Evolutionary conservation across 2,329 filamentous ascomycete species (phyloP).

Genomic region (Hypoxylon sp.): DNA sequence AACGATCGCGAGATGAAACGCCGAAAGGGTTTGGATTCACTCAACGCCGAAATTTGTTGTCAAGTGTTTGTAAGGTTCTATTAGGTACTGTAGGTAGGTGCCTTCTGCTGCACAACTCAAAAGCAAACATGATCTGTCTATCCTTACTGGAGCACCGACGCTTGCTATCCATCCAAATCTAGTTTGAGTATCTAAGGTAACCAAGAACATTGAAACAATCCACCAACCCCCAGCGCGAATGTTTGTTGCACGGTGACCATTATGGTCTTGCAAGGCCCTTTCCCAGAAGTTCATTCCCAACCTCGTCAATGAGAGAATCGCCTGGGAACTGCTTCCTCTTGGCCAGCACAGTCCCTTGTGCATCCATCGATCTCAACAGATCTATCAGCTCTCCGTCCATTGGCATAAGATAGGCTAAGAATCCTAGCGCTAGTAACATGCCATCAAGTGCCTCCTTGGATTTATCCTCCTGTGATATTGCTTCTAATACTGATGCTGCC

Average conservation of each 20-base stretch:
- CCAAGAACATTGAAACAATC: background rate
- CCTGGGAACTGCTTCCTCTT: slow-evolving; percentile 70
- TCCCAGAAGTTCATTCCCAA: slow-evolving; percentile 64
- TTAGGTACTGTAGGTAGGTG: too few relatives aligned
- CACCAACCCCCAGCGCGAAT: too few relatives aligned
- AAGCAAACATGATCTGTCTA: background rate
- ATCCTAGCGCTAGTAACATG: slow-evolving; percentile 79
- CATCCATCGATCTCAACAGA: slow-evolving; percentile 82
- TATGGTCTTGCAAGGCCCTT: slow-evolving; percentile 60
- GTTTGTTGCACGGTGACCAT: background rate
- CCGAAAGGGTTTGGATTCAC: background rate
- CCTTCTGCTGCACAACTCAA: background rate
- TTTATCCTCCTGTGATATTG: slow-evolving; percentile 68
- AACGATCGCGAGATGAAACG: background rate
- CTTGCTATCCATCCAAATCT: slow-evolving; percentile 1
- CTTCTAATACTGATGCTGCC: slow-evolving; percentile 83
- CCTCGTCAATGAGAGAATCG: slow-evolving; percentile 68
- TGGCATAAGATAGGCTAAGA: slow-evolving; percentile 78
- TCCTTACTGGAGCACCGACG: background rate
- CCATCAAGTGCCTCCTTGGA: slow-evolving; percentile 82
- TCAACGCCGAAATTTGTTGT: background rate
- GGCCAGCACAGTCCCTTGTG: slow-evolving; percentile 69
- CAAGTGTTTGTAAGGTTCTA: background rate
- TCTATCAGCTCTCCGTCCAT: slow-evolving; percentile 82
- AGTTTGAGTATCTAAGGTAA: background rate